phyloP scores from a whole-genome alignment of 495 filamentous ascomycete genomes.

The Sphaerosporella brunnea region DNA sequence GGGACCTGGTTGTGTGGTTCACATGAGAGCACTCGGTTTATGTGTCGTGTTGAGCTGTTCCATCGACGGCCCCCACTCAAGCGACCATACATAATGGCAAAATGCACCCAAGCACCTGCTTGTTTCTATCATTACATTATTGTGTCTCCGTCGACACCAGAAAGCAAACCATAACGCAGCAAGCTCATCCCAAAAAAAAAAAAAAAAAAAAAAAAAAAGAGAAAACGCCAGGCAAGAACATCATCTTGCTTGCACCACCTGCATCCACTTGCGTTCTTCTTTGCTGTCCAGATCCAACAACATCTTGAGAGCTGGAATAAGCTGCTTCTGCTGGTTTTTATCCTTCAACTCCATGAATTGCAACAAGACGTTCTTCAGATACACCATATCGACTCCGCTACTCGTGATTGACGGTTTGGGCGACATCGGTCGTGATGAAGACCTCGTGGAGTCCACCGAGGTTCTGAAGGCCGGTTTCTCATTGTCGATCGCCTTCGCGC shows the following conservation, averaged over 20 bases:
- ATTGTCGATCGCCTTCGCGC: conserved; percentile 18
- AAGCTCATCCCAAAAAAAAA: neutral
- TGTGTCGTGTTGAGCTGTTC: no score
- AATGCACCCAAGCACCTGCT: no score
- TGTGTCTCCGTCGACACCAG: no score
- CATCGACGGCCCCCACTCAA: no score
- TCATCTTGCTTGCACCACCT: conserved; percentile 36
- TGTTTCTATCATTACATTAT: no score
- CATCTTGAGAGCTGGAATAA: conserved; percentile 82
- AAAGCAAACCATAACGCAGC: no score
- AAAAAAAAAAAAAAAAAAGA: neutral
- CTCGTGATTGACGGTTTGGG: conserved; percentile 27
- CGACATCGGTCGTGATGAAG: conserved; percentile 30
- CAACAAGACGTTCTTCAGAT: conserved; percentile 85
- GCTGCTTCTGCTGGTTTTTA: conserved; percentile 71
- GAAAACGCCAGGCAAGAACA: no score
- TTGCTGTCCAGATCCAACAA: conserved; percentile 80
- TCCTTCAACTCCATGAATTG: conserved; percentile 93
- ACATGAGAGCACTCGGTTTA: no score
- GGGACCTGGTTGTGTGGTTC: no score
- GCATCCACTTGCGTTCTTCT: conserved; percentile 80
- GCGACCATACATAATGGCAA: no score
- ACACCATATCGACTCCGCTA: conserved; percentile 43
- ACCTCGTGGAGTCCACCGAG: conserved; percentile 45
- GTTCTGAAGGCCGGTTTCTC: conserved; percentile 24